Evolutionary conservation across 179 eudicot species (phyloP), one percentile per base, ranked within the genome.

Genomic region (Pouteria campechiana): DNA sequence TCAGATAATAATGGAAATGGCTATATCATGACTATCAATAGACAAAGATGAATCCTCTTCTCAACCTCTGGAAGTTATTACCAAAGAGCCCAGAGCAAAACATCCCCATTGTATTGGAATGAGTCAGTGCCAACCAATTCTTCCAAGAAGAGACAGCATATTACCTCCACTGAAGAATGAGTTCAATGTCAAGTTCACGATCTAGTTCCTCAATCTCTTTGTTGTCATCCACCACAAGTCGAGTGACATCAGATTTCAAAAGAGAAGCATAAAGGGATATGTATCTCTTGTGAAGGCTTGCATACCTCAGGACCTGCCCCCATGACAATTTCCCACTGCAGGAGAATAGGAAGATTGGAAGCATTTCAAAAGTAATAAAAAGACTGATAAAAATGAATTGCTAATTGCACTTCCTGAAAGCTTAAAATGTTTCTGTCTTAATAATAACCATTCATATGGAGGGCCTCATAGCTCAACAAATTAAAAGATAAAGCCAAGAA

Each of bases 101-200:
- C n/a, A n/a, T n/a, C n/a, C n/a, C n/a, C n/a, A n/a, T n/a, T n/a
- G n/a, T n/a, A n/a, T n/a, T n/a, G n/a, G n/a, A n/a, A n/a, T n/a
- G n/a, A n/a, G n/a, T n/a, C n/a, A n/a, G n/a, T n/a, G n/a, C n/a
- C n/a, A n/a, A n/a, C n/a, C n/a, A n/a, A n/a, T n/a, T n/a, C n/a
- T n/a, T n/a, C n/a, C n/a, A 15, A 33, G 38, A 41, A 34, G 25
- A 32, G 33, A 19, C 46, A 29, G 30, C 25, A 24, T 46, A 24
- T 15, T 61, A 85, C 98, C 98, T 90, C 96, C 98, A 90, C 54
- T 82, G 98, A 42, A 90, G 72, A 63, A 82, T 69, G 50, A 86
- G 82, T 41, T 90, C 94, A 52, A 69, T 75, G 64, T 90, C 92
- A 64, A 90, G 87, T 68, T 75, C 86, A 34, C 70, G 78, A 46